Evolutionary conservation across 768 basidiomycete species (phyloP).

Genomic region (Xerocomus potaroensis): DNA sequence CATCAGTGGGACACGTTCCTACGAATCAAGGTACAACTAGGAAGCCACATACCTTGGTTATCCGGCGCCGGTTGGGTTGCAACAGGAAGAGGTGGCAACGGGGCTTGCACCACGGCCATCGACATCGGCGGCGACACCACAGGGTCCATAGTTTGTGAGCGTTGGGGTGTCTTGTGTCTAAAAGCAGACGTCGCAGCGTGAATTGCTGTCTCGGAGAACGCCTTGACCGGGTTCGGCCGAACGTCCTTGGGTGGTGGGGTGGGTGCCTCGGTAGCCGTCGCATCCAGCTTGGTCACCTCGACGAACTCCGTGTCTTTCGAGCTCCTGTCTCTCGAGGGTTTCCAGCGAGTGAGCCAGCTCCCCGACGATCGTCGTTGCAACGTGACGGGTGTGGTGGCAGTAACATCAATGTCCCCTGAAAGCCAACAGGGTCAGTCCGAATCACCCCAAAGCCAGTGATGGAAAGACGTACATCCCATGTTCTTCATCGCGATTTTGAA

Average conservation of each 20-base stretch:
- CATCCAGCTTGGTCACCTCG: conserved; percentile 24
- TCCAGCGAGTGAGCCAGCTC: conserved; percentile 49
- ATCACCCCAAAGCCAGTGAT: no score
- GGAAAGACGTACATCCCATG: conserved; percentile 82
- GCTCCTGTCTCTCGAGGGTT: conserved; percentile 34
- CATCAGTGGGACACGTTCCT: background rate
- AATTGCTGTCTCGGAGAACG: conserved; percentile 31
- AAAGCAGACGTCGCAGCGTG: conserved; percentile 27
- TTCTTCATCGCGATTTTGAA: conserved; percentile 74
- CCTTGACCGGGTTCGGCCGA: conserved; percentile 35
- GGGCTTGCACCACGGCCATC: background rate
- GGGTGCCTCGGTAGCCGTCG: background rate
- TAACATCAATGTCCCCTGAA: conserved; percentile 63
- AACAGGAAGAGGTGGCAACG: conserved; percentile 18
- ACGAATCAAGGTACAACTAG: no score
- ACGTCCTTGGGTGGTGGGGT: conserved; percentile 27
- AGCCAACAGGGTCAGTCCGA: background rate
- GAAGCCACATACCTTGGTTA: conserved; percentile 13
- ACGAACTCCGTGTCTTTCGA: conserved; percentile 33
- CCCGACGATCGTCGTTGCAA: conserved; percentile 48
- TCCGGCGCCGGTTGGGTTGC: conserved; percentile 8
- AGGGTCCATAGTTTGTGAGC: conserved; percentile 28
- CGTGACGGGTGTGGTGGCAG: conserved; percentile 57
- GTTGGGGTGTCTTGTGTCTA: conserved; percentile 26
- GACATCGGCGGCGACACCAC: conserved; percentile 15